Conservation (phyloP, 1,284 basidiomycete species). For the Cryptococcus deneoformans region DNA sequence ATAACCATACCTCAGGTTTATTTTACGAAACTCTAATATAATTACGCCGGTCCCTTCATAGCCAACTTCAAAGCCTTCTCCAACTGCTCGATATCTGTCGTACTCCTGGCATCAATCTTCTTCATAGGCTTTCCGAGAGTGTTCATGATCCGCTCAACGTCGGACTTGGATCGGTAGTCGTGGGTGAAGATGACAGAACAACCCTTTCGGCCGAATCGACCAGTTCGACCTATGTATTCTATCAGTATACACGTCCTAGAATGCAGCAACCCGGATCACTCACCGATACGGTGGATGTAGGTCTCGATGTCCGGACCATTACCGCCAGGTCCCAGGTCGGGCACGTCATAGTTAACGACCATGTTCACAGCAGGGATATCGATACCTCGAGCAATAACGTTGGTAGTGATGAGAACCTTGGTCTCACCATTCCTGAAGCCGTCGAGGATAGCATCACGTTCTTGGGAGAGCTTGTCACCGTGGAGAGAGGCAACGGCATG, state of each 20-base stretch:
- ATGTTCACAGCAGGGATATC: constrained; percentile 99
- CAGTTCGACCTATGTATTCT: constrained; percentile 70
- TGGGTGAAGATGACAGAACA: constrained; percentile 97
- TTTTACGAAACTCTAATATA: background rate
- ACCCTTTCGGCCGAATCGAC: constrained; percentile 91
- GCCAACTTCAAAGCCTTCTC: constrained; percentile 29
- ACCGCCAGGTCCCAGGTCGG: constrained; percentile 60
- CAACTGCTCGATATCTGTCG: constrained; percentile 41
- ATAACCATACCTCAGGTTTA: background rate
- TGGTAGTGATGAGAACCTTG: constrained; percentile 98
- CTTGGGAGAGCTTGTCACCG: constrained; percentile 83
- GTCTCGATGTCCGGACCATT: constrained; percentile 83
- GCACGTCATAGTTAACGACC: constrained; percentile 98
- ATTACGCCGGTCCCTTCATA: constrained; percentile 14
- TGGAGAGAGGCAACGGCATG: constrained; percentile 97
- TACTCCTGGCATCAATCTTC: constrained; percentile 34
- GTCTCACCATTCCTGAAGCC: constrained; percentile 93
- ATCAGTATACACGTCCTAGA: background rate
- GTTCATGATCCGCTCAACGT: constrained; percentile 81
- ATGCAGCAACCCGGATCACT: constrained; percentile 32
- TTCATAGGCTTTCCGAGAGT: constrained; percentile 59
- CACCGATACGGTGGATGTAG: constrained; percentile 97
- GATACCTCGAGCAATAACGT: constrained; percentile 97
- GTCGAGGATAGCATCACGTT: constrained; percentile 91
- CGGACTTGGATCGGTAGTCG: constrained; percentile 73